Evolutionary conservation across 345 rosid species (phyloP), one percentile per base, ranked within the genome.

Genomic region (Lepidium sativum): DNA sequence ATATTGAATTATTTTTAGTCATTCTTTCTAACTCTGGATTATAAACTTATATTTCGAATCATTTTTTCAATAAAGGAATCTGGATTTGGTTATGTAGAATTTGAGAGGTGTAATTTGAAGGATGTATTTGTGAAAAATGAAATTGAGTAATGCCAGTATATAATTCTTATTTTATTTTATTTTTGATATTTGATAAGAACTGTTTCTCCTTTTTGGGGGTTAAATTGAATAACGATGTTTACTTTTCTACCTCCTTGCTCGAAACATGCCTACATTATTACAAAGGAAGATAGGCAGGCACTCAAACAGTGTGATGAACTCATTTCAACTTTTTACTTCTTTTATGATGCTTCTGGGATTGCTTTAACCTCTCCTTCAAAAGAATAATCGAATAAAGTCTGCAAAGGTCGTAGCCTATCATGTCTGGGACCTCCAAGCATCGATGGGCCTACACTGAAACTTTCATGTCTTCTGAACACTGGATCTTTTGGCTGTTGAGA

Each of bases 401-500:
- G n/a, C n/a, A 76, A 92, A n/a, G 98, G 98, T 60, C 79, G 86
- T 87, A 86, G 82, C 53, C 73, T 80, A 38, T 83, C 96, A 70
- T 81, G 87, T 64, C 74, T 81, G 16, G 77, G 62, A 56, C 77
- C 79, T 40, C 89, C 95, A 3, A 85, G 75, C 58, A 20, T 53
- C 3, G 97, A 86, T 48, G 95, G 80, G 31, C 99, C 88, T 1
- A 80, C 69, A 29, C 72, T 83, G 74, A 95, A 91, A 76, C 95
- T 88, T 72, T 88, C 96, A 67, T 88, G 95, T 78, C 97, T 83
- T 56, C 91, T 77, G 73, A 86, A 88, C 71, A 88, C n/a, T 21
- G 69, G 54, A 56, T 85, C 90, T 59, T 75, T 86, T 37, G 78
- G 83, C 38, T 63, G 83, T 66, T 69, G 68, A 41, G 68, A 60